Percentiles rank a stretch among this genome's conserved stretches.
Evolutionary conservation across 2,329 filamentous ascomycete species (phyloP).

Genomic region (Akanthomyces muscarius): DNA sequence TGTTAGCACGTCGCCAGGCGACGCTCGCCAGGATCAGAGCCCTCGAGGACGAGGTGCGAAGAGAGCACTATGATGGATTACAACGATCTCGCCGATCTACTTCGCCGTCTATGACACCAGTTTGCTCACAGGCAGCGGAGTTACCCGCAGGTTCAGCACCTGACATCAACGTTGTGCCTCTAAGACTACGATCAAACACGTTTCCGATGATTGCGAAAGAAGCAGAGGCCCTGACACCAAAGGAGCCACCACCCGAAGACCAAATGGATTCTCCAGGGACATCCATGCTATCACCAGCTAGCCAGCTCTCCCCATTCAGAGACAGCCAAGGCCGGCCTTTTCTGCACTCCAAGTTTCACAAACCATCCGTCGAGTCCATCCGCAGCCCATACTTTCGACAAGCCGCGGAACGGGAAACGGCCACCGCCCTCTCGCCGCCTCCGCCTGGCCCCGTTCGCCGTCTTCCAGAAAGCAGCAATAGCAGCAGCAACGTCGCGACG

Average conservation of each 20-base stretch:
- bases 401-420: not conserved
- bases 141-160: not conserved
- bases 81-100: conserved; percentile 41
- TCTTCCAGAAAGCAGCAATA: not conserved
- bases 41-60: conserved; percentile 41
- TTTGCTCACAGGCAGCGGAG: not conserved
- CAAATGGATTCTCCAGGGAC: not conserved
- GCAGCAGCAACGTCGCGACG: not conserved
- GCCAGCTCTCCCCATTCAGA: not conserved
- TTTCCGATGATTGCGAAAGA: not conserved
- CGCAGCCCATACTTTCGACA: conserved; percentile 8
- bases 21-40: conserved; percentile 55
- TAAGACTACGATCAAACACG: conserved; percentile 8
- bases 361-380: conserved; percentile 10
- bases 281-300: not conserved
- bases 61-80: conserved; percentile 33
- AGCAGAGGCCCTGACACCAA: not conserved
- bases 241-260: not conserved
- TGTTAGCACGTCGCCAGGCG: conserved; percentile 56
- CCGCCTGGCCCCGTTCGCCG: not conserved
- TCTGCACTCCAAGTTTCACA: conserved; percentile 15
- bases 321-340: conserved; percentile 8
- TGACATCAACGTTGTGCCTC: conserved; percentile 6
- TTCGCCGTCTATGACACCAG: conserved; percentile 35
- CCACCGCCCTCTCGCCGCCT: conserved; percentile 8